Evolutionary conservation across 2,329 filamentous ascomycete genomes (phyloP), one percentile per base, ranked within the genome.

Genomic region (Salinomyces thailandicus): DNA sequence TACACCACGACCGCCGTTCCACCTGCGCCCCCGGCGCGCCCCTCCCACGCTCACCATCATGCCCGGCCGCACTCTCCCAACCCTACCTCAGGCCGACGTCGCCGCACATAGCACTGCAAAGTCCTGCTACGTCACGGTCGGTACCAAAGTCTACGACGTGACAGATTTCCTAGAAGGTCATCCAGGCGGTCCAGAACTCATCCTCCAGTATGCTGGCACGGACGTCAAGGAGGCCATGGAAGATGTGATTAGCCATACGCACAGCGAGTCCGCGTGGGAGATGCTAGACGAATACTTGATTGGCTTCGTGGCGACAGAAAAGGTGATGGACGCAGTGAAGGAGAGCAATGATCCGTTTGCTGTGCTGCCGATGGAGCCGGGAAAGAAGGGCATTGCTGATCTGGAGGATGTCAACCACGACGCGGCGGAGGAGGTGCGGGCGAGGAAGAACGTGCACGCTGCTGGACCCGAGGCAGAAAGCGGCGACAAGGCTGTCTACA

Each of bases 181-280:
- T 59, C 91, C 91, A 16, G 91, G 91, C 49, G 91, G 91, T 40
- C 76, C 77, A 51, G 84, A 94, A 44, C 68, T 96, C 50, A 80
- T 98, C 43, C 68, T 95, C 45, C 83, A 94, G 36, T 93, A 91
- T 59, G 91, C 74, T 19, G 89, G 89, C 48, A 84, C 85, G 60
- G 91, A 98, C 61, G 71, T 95, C 39, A 72, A 75, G 46, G 71
- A 77, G 3, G 93, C 95, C 41, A 69, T 98, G 62, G 77, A 81
- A 56, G 87, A 98, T 55, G 71, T 79, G 43, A 65, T 74, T 29
- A 95, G 87, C 20, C 91, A 98, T 57, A 65, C 69, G 29, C 91
- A 98, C 60, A 85, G 82, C 32, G 87, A 96, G 43, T 73, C 86
- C 2, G 91, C 91, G n/a, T 98, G 95, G 62, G 89, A 96, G 52